Base-by-base conservation (phyloP, 1,284 basidiomycete species). In the Coriolopsis trogii region DNA sequence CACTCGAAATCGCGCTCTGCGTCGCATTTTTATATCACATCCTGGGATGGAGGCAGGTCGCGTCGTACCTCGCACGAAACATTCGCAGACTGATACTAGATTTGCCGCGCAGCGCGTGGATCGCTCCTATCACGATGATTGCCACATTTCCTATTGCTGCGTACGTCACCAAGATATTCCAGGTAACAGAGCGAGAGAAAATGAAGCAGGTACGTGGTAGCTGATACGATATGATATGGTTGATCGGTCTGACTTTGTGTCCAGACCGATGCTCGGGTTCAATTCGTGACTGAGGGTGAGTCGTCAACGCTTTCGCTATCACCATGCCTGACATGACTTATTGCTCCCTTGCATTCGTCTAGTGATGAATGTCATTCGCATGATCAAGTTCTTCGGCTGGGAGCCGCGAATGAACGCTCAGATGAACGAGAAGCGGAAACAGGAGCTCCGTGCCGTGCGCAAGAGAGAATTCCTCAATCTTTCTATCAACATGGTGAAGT, bases 121-220 rank as follows among this genome's bases (percentile, higher is more conserved):
- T 81, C 30, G 81, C 85, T 5, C 72, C 89, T 59, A 71, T 67
- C 0, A 66, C 72, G 9, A 84, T 88, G 64, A 39, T 82, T 16
- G n/a, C 72, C 8, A 60, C 78, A 28, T 73, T 85, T 42, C 85
- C 86, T 0, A 51, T 87, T 2, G 78, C 79, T 0, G 77, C 71
- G 2, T 67, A 60, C 38, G 49, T 74, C 31, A 67, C 68, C 2
- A 63, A 59, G n/a, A 43, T 58, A 20, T 58, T 71, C 4, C 67
- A 69, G 47, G 58, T 54, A 1, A 56, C 68, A 6, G 70, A 75
- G 48, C 53, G 50, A 6, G 59, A 67, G 41, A 62, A 66, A 30
- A 70, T 71, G 68, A 65, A 67, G 57, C 64, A 64, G 34, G 70
- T 69, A 37, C n/a, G 62, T 49, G 7, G n/a, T n/a, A n/a, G n/a